Base-by-base conservation (phyloP, 176 grass and related monocot species). In the Urochloa ruziziensis region DNA sequence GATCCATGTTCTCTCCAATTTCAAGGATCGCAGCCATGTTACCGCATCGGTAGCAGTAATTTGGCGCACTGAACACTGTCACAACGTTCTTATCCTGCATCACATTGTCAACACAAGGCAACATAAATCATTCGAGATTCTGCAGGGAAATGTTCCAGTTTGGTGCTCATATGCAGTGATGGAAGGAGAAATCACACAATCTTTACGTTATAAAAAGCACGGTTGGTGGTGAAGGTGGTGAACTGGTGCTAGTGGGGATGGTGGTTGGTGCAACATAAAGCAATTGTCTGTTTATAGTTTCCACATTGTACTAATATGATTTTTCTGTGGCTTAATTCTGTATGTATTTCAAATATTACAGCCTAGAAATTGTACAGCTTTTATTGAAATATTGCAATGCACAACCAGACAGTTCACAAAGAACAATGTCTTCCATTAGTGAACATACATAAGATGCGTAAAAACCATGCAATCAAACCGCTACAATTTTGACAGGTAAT, bases 11-110 rank as follows among this genome's bases (percentile, higher is more conserved):
- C 74, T 94, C 91, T 23, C 91, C 88, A 12, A 94, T 91, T 52
- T 94, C 91, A 1, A 94, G 85, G 83, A 94, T 94, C 24, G 91
- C 89, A 29, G 89, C 92, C 89, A 94, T 92, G 75, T 92, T 91
- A 81, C 89, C 80, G 2, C 91, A 92, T 3, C 89, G 86, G 33
- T 94, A 94, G 78, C 89, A 94, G 67, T 94, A 94, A 34, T 94
- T 94, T 79, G 92, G 92, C 4, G 91, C 91, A 4, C 89, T 94
- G 78, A 94, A 94, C 62, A 92, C 93, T 32, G 87, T 88, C 37
- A 92, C 87, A 75, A 90, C 90, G 11, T 96, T 92, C 84, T 91
- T 91, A 39, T 93, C 94, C 91, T 91, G 91, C 77, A 83, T 27
- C 28, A 77, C 29, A 78, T 27, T 82, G 36, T 58, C 18, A 58